A percentile compares a stretch with the other conserved stretches of the same genome.
These are phyloP conservation scores for Dalbergia oliveri DNA, from an alignment of 306 rosid species.

Conservation along the genomic window DNA sequence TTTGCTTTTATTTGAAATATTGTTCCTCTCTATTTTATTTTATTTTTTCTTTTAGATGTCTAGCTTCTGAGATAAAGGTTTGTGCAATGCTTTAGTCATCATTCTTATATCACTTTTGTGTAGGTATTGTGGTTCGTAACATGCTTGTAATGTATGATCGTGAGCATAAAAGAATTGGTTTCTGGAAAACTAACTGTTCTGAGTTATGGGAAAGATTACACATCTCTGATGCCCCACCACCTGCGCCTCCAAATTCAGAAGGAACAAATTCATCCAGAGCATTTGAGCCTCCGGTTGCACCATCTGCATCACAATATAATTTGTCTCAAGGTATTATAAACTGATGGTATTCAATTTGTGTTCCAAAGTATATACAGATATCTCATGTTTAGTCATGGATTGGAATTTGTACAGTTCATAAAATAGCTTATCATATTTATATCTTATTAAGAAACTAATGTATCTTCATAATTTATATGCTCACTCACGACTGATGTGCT, in stretches of 20 bases:
- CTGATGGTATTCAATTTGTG: slow-evolving; percentile 37
- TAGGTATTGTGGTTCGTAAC: slow-evolving; percentile 93
- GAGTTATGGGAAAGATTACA: slow-evolving; percentile 90
- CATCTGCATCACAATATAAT: slow-evolving; percentile 60
- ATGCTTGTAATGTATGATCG: slow-evolving; percentile 93
- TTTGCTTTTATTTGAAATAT: slow-evolving; percentile 1
- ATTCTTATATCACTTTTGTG: slow-evolving; percentile 28
- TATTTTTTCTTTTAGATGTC: background rate
- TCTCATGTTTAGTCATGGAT: slow-evolving; percentile 33
- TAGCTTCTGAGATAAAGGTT: slow-evolving; percentile 29
- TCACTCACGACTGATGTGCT: slow-evolving; percentile 38
- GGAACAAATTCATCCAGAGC: slow-evolving; percentile 48
- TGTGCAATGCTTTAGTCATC: slow-evolving; percentile 26
- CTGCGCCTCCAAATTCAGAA: slow-evolving; percentile 57
- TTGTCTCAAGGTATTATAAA: slow-evolving; percentile 62
- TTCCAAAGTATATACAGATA: slow-evolving; percentile 4
- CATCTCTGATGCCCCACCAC: slow-evolving; percentile 60
- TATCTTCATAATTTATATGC: slow-evolving; percentile 23
- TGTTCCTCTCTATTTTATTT: slow-evolving; percentile 20
- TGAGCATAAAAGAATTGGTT: slow-evolving; percentile 80
- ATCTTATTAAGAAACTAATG: slow-evolving; percentile 10
- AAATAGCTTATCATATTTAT: slow-evolving; percentile 18
- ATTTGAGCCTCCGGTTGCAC: slow-evolving; percentile 66
- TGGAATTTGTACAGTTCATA: background rate
- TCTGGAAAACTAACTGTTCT: slow-evolving; percentile 98